Base-by-base conservation (phyloP, 345 rosid species). In the Hibiscus mutabilis region DNA sequence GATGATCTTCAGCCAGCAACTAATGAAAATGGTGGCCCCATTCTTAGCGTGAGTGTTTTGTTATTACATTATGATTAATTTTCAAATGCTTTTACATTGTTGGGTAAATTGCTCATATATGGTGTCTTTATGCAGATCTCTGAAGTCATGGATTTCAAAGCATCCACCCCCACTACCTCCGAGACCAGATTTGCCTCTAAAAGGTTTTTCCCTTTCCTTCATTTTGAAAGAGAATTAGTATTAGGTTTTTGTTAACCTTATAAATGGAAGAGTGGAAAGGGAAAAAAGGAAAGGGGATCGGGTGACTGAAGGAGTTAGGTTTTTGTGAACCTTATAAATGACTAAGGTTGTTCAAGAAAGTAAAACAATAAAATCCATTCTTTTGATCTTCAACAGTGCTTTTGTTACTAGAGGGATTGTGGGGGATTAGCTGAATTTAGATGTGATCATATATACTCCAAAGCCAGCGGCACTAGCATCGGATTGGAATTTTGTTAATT, bases 21-120 rank as follows among this genome's bases (percentile, higher is more conserved):
- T 73, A 82, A 79, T 55, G 88, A 84, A 62, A 96, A 95, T 95
- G 99, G 97, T 92, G 74, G 84, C 99, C 33, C 99, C 97, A 19
- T 95, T 95, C 79, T 84, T 95, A 76, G 75, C 44, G 99, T 95
- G 77, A 84, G 98, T 86, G 58, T 63, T 72, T 47, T 53, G 42
- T 46, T 19, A 13, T 14, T 22, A 22, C 12, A 5, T 27, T 42
- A 7, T 61, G 14, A 37, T 57, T 14, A 16, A 22, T 27, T 27
- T 53, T 24, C 42, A 33, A 6, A 22, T 19, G 24, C 11, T 12
- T 12, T 53, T 52, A 53, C 60, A 25, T 66, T 29, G 31, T 49
- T 71, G 52, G 19, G 19, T 16, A 62, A 61, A 27, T n/a, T 18
- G 37, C 16, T 52, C 22, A 24, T 67, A 66, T 75, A 56, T 57